phyloP scores from a whole-genome alignment of 106 monocot genomes.

The Dendrobium catenatum region DNA sequence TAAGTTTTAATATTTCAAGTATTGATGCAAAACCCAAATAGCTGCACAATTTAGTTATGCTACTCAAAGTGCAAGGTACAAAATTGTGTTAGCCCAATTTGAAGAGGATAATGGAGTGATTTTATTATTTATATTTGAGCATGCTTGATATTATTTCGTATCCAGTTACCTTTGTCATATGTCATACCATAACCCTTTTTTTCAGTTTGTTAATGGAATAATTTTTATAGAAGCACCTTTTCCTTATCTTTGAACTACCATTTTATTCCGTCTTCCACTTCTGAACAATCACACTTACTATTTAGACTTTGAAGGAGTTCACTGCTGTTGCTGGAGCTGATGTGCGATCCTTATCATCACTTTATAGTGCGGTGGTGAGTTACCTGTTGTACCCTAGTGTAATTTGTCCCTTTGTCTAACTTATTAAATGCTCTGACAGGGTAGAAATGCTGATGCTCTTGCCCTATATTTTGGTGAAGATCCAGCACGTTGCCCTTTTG shows the following conservation, averaged over 20 bases:
- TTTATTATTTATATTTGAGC: no score
- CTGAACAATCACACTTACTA: not conserved
- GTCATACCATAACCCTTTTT: not conserved
- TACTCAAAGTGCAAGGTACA: no score
- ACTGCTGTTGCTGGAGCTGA: conserved; percentile 50
- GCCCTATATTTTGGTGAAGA: conserved; percentile 90
- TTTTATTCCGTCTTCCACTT: not conserved
- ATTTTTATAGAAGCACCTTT: not conserved
- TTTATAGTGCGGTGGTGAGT: conserved; percentile 71
- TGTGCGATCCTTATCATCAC: conserved; percentile 44
- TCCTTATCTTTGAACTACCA: not conserved
- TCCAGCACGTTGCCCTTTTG: conserved; percentile 83
- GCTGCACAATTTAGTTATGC: no score
- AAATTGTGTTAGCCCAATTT: no score
- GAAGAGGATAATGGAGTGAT: no score
- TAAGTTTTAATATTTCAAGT: no score
- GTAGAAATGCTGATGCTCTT: conserved; percentile 78
- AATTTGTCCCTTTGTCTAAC: not conserved
- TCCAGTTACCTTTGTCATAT: not conserved
- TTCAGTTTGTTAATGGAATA: not conserved
- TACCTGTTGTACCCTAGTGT: not conserved
- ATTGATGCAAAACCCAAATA: no score
- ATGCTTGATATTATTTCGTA: not conserved
- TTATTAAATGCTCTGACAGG: conserved; percentile 35
- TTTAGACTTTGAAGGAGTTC: conserved; percentile 81